A percentile compares a stretch with the other conserved stretches of the same genome.
phyloP scores from a whole-genome alignment of 2,329 filamentous ascomycete species.

The Trichophyton mentagrophytes region DNA sequence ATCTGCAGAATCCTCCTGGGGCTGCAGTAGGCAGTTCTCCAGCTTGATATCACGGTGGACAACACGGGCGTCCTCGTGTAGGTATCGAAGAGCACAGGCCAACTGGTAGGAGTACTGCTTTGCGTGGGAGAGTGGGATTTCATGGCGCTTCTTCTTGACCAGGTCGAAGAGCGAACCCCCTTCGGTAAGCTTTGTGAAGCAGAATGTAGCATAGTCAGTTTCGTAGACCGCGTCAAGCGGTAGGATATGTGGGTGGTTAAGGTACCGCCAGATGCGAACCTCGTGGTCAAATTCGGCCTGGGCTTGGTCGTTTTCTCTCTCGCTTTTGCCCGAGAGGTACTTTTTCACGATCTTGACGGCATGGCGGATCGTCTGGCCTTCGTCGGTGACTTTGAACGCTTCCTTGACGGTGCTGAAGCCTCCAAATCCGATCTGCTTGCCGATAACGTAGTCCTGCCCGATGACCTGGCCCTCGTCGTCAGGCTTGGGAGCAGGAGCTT shows the following conservation, averaged over 20 bases:
- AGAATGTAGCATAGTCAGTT: constrained; percentile 56
- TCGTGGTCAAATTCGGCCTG: constrained; percentile 58
- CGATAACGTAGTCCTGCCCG: constrained; percentile 53
- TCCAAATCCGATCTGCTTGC: constrained; percentile 52
- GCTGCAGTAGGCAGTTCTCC: constrained; percentile 49
- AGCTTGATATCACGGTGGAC: constrained; percentile 58
- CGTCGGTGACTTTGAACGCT: constrained; percentile 48
- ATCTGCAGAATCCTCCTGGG: constrained; percentile 31
- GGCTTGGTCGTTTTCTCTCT: constrained; percentile 50
- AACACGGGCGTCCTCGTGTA: constrained; percentile 54
- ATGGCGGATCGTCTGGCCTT: constrained; percentile 38
- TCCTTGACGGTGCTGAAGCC: constrained; percentile 57
- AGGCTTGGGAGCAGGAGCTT: constrained; percentile 35
- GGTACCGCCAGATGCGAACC: constrained; percentile 53
- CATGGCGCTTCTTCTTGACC: constrained; percentile 43
- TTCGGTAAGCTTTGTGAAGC: constrained; percentile 51
- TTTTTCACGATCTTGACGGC: constrained; percentile 59
- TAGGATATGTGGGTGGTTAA: constrained; percentile 50
- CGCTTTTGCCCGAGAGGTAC: constrained; percentile 41
- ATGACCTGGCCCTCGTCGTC: constrained; percentile 58
- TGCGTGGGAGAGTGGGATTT: constrained; percentile 40
- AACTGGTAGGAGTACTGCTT: constrained; percentile 52
- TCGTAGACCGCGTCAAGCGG: constrained; percentile 52
- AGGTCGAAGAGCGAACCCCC: constrained; percentile 54
- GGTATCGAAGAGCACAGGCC: constrained; percentile 50